Percentiles rank a stretch among this genome's conserved stretches.
Conservation (phyloP, 2,329 filamentous ascomycete genomes). For the Alternaria burnsii region DNA sequence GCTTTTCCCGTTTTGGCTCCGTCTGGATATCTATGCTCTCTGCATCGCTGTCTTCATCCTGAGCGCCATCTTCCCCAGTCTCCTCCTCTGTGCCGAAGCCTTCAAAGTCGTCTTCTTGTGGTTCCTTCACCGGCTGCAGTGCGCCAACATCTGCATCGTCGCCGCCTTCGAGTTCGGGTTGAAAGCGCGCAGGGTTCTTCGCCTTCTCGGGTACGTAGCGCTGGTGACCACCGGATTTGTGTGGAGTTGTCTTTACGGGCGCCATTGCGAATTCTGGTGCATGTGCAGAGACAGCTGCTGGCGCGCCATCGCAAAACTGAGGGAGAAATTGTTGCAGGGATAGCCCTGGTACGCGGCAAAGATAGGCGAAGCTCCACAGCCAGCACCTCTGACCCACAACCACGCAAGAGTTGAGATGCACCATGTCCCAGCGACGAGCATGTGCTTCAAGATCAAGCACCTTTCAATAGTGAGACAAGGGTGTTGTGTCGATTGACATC, state of each 20-base stretch:
- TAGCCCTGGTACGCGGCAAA: slow-evolving; percentile 24
- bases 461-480: not conserved
- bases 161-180: slow-evolving; percentile 29
- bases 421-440: not conserved
- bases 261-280: slow-evolving; percentile 37
- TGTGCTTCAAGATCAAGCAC: not conserved
- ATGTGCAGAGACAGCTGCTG: slow-evolving; percentile 23
- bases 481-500: fast-evolving
- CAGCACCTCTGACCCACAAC: slow-evolving; percentile 10
- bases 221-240: slow-evolving; percentile 31
- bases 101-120: slow-evolving; percentile 35
- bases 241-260: slow-evolving; percentile 34
- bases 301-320: slow-evolving; percentile 33
- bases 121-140: slow-evolving; percentile 30
- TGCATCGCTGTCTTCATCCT: slow-evolving; percentile 25
- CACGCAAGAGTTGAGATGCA: not conserved
- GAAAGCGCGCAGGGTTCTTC: slow-evolving; percentile 19
- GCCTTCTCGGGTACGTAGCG: slow-evolving; percentile 30
- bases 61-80: slow-evolving; percentile 9
- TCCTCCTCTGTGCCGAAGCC: slow-evolving; percentile 33
- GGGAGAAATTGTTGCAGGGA: slow-evolving; percentile 46
- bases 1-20: slow-evolving; percentile 36
- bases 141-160: slow-evolving; percentile 36
- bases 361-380: slow-evolving; percentile 28
- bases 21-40: slow-evolving; percentile 32